These are phyloP conservation scores for Didymella exigua DNA, from an alignment of 2,329 filamentous ascomycete genomes.

Conservation along the genomic window DNA sequence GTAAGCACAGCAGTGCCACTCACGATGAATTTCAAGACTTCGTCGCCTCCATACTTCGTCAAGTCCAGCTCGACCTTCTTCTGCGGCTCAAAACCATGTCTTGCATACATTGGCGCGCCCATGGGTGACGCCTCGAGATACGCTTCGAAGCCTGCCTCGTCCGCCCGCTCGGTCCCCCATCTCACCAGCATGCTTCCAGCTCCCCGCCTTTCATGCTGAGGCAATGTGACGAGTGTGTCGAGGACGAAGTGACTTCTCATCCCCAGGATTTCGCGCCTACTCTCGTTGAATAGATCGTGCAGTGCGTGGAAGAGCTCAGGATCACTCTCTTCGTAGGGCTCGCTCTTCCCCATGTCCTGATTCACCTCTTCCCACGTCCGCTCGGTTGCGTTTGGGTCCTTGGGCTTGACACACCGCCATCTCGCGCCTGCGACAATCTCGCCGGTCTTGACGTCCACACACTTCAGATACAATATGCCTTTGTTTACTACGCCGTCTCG, in stretches of 20 bases:
- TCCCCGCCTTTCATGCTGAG: constrained; percentile 38
- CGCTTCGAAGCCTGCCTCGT: constrained; percentile 36
- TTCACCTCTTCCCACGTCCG: constrained; percentile 40
- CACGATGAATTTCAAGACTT: constrained; percentile 37
- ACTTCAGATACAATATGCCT: constrained; percentile 38
- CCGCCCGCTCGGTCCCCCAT: constrained; percentile 42
- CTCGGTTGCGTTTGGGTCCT: constrained; percentile 19
- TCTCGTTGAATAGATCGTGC: constrained; percentile 28
- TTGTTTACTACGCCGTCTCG: constrained; percentile 31
- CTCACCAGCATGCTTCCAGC: constrained; percentile 41
- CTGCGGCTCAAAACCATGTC: constrained; percentile 38
- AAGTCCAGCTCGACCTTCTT: constrained; percentile 39
- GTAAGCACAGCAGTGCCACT: constrained; percentile 11
- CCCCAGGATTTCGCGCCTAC: constrained; percentile 34
- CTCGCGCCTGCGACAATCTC: constrained; percentile 40
- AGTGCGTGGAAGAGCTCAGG: constrained; percentile 28
- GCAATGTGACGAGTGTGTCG: constrained; percentile 41
- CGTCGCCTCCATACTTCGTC: constrained; percentile 35
- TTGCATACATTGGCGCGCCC: constrained; percentile 42
- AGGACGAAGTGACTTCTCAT: constrained; percentile 34
- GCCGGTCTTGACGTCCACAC: constrained; percentile 31
- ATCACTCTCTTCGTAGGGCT: constrained; percentile 40
- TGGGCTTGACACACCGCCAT: constrained; percentile 35
- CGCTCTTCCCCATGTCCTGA: constrained; percentile 21
- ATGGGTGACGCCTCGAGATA: constrained; percentile 45